Evolutionary conservation across 164 flowering plant species (phyloP).

Genomic region (Tetrastigma voinierianum): DNA sequence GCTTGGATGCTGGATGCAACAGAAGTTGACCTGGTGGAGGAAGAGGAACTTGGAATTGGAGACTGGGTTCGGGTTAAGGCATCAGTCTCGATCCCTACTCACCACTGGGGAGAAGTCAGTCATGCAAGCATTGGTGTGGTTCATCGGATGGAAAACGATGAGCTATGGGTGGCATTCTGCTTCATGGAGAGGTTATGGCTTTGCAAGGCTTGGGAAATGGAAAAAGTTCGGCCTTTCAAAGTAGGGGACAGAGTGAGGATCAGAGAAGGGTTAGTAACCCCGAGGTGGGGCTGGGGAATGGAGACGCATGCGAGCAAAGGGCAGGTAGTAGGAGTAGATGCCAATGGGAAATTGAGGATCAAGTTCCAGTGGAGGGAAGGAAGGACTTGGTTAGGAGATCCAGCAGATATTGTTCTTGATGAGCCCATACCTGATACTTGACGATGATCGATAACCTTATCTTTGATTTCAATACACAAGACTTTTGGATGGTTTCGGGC

Average conservation of each 20-base stretch:
- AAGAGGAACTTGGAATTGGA: constrained; percentile 63
- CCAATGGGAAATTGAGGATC: constrained; percentile 88
- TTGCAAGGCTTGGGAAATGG: constrained; percentile 81
- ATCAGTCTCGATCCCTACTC: constrained; percentile 60
- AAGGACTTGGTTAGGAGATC: constrained; percentile 91
- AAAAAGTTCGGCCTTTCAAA: constrained; percentile 64
- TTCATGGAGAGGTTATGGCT: constrained; percentile 90
- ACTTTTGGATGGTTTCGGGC: constrained; percentile 3
- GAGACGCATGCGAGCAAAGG: constrained; percentile 95
- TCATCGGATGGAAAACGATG: constrained; percentile 76
- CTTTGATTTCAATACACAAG: constrained; percentile 1
- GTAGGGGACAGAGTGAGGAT: constrained; percentile 85
- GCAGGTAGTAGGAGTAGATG: constrained; percentile 86
- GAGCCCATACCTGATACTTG: constrained; percentile 20
- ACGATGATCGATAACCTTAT: constrained; percentile 4
- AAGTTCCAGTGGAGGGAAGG: constrained; percentile 94
- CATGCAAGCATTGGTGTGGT: constrained; percentile 86
- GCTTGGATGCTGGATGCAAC: constrained; percentile 94
- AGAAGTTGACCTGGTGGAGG: constrained; percentile 79
- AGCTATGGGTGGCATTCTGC: constrained; percentile 90
- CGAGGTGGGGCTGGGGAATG: constrained; percentile 99
- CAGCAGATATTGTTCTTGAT: constrained; percentile 88
- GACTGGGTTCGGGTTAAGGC: constrained; percentile 85
- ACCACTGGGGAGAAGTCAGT: constrained; percentile 94
- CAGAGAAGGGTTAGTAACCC: constrained; percentile 71